phyloP scores from a whole-genome alignment of 345 rosid species.

The Adansonia digitata region DNA sequence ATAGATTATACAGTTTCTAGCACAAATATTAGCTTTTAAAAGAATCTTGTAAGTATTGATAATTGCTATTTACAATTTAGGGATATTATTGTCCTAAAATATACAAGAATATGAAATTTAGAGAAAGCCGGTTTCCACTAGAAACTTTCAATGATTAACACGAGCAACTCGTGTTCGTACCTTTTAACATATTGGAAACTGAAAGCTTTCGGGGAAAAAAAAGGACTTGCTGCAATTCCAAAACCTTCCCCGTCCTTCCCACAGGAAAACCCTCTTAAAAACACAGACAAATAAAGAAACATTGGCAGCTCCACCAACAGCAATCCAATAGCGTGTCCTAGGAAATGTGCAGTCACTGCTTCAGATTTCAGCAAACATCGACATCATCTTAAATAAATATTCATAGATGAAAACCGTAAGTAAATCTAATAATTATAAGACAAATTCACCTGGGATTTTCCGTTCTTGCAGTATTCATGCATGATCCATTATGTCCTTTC shows the following conservation, averaged over 20 bases:
- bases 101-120: too few species aligned
- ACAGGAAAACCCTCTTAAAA: background rate
- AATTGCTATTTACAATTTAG: too few species aligned
- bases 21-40: too few species aligned
- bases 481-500: constrained; percentile 94
- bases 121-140: too few species aligned
- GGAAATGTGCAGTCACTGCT: background rate
- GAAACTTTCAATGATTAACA: too few species aligned
- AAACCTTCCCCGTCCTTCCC: background rate
- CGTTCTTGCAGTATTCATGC: constrained; percentile 75
- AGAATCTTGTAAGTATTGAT: too few species aligned
- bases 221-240: background rate
- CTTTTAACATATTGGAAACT: background rate
- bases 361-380: background rate
- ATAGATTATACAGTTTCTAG: too few species aligned
- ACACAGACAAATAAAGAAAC: background rate
- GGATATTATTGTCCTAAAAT: too few species aligned
- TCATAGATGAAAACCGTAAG: background rate
- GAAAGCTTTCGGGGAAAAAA: background rate
- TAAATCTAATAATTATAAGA: background rate
- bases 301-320: too few species aligned
- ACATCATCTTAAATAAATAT: background rate
- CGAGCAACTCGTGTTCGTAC: too few species aligned
- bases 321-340: background rate
- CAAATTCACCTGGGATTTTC: constrained; percentile 49